Percentiles rank a stretch among this genome's conserved stretches.
phyloP scores from a whole-genome alignment of 1,139 yeast species.

The Kluyveromyces sp. region DNA sequence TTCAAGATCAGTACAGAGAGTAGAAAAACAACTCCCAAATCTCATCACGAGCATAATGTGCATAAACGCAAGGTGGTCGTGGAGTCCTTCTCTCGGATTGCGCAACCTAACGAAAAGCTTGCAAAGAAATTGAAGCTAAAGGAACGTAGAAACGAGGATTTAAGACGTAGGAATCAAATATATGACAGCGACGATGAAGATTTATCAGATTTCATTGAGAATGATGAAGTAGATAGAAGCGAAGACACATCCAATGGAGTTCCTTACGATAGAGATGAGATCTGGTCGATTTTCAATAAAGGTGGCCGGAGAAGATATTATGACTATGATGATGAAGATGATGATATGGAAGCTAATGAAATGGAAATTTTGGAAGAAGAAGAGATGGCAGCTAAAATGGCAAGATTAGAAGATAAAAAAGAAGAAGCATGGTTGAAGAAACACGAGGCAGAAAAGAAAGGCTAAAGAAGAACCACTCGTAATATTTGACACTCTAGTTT shows the following conservation, averaged over 20 bases:
- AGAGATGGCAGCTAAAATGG: conserved; percentile 50
- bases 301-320: conserved; percentile 46
- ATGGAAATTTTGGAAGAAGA: conserved; percentile 82
- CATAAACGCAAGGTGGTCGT: conserved; percentile 1
- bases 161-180: background rate
- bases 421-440: conserved; percentile 55
- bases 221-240: conserved; percentile 30
- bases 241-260: conserved; percentile 31
- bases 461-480: conserved; percentile 7
- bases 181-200: conserved; percentile 25
- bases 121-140: conserved; percentile 25
- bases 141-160: conserved; percentile 4
- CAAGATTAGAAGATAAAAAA: conserved; percentile 55
- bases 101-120: conserved; percentile 32
- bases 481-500: too few species aligned
- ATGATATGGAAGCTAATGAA: conserved; percentile 94
- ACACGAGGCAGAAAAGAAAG: conserved; percentile 36
- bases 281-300: conserved; percentile 76
- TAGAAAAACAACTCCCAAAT: too few species aligned
- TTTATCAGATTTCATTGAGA: conserved; percentile 48
- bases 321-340: conserved; percentile 40
- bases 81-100: conserved; percentile 12
- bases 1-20: too few species aligned
- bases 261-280: conserved; percentile 67
- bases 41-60: too few species aligned